phyloP scores from a whole-genome alignment of 2,329 filamentous ascomycete genomes.

The Cladosporium sp. region DNA sequence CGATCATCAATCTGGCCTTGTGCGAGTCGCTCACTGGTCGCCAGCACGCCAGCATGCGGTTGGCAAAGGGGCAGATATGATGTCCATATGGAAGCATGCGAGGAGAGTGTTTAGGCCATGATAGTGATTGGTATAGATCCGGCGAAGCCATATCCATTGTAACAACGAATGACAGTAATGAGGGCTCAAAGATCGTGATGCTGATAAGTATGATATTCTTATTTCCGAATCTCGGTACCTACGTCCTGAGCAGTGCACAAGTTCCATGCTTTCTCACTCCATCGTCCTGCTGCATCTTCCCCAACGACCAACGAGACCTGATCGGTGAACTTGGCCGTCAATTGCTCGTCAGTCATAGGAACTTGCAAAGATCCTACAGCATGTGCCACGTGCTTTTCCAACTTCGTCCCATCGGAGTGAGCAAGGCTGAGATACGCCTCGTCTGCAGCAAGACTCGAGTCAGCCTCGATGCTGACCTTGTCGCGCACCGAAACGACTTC shows the following conservation, averaged over 20 bases:
- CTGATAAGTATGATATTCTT: not conserved
- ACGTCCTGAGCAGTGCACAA: slow-evolving; percentile 24
- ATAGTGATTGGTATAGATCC: too few relatives aligned
- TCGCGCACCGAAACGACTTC: slow-evolving; percentile 49
- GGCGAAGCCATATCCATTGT: too few relatives aligned
- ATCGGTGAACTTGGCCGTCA: slow-evolving; percentile 54
- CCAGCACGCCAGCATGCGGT: too few relatives aligned
- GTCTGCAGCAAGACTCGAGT: slow-evolving; percentile 46
- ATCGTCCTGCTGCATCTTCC: slow-evolving; percentile 26
- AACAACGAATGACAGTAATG: too few relatives aligned
- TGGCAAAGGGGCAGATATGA: too few relatives aligned
- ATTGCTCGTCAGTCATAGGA: slow-evolving; percentile 50
- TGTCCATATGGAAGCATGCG: too few relatives aligned
- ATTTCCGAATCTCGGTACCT: not conserved
- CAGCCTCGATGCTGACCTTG: slow-evolving; percentile 48
- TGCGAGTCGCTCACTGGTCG: too few relatives aligned
- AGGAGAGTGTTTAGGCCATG: too few relatives aligned
- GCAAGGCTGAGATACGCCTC: slow-evolving; percentile 45
- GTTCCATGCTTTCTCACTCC: not conserved
- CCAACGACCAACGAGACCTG: slow-evolving; percentile 51
- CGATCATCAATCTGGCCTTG: too few relatives aligned
- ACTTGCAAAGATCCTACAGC: slow-evolving; percentile 54
- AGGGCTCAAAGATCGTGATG: not conserved
- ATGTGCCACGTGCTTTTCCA: slow-evolving; percentile 53
- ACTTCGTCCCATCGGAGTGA: slow-evolving; percentile 41